Conservation (phyloP, 2,329 filamentous ascomycete genomes). For the Endocalyx cinctus region DNA sequence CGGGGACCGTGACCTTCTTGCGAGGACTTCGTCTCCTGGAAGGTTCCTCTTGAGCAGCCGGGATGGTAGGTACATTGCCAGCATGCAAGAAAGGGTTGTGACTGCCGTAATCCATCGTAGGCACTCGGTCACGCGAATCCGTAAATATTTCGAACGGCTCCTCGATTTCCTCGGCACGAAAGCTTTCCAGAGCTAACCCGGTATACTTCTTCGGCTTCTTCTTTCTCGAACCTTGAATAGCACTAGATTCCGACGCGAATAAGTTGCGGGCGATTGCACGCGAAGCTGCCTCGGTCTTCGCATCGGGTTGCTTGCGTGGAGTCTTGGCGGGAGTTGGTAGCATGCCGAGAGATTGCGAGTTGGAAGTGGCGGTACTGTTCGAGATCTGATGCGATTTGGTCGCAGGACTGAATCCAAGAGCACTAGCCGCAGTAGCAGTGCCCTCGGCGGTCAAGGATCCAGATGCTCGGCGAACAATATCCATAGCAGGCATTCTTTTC, state of each 20-base stretch:
- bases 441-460: conserved; percentile 40
- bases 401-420: conserved; percentile 33
- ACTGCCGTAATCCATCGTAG: conserved; percentile 58
- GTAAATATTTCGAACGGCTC: conserved; percentile 69
- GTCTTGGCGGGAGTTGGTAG: conserved; percentile 78
- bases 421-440: conserved; percentile 37
- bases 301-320: conserved; percentile 57
- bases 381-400: conserved; percentile 23
- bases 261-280: conserved; percentile 55
- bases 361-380: conserved; percentile 19
- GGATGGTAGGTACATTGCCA: conserved; percentile 30
- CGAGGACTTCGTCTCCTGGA: conserved; percentile 50
- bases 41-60: conserved; percentile 33
- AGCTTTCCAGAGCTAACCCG: conserved; percentile 52
- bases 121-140: conserved; percentile 73
- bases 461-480: conserved; percentile 43
- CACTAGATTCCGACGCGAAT: conserved; percentile 55
- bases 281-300: conserved; percentile 47
- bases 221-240: conserved; percentile 56
- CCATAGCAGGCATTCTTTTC: conserved; percentile 43
- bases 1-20: conserved; percentile 49
- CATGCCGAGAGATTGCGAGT: conserved; percentile 45
- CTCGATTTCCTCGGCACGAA: conserved; percentile 51
- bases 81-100: conserved; percentile 76
- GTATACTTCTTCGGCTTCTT: conserved; percentile 53